Percentiles rank a stretch among this genome's conserved stretches.
Conservation (phyloP, 2,329 filamentous ascomycete species). For the Diaporthe capsici region DNA sequence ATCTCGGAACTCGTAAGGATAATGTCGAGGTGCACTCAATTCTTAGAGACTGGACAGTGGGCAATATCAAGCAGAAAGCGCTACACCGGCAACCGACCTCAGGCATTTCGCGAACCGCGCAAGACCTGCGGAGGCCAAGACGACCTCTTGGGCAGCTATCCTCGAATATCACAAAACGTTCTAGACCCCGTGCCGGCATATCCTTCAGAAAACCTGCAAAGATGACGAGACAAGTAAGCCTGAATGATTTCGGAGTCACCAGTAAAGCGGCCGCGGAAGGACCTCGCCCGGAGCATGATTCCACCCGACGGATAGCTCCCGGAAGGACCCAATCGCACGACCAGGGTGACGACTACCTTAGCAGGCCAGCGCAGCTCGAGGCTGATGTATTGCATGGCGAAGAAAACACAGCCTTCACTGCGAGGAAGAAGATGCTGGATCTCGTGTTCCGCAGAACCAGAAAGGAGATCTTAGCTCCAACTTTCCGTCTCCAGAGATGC, state of each 20-base stretch:
- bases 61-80: slow-evolving; percentile 60
- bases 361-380: slow-evolving; percentile 70
- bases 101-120: not conserved
- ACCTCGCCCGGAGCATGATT: not conserved
- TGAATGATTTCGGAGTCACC: slow-evolving; percentile 50
- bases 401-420: slow-evolving; percentile 59
- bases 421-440: slow-evolving; percentile 69
- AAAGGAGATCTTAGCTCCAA: slow-evolving; percentile 45
- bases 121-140: slow-evolving; percentile 42
- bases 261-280: slow-evolving; percentile 34
- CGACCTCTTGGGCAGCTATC: slow-evolving; percentile 45
- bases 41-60: slow-evolving; percentile 69
- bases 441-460: slow-evolving; percentile 62
- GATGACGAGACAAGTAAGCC: slow-evolving; percentile 48
- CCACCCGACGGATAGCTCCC: not conserved
- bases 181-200: slow-evolving; percentile 2
- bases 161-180: slow-evolving; percentile 41
- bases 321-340: not conserved
- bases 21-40: slow-evolving; percentile 69
- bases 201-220: slow-evolving; percentile 48
- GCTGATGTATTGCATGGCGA: slow-evolving; percentile 55
- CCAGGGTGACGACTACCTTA: slow-evolving; percentile 11
- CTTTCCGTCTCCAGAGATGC: slow-evolving; percentile 29
- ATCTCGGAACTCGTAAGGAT: slow-evolving; percentile 72
- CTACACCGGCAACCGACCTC: slow-evolving; percentile 17